phyloP scores from a whole-genome alignment of 805 yeast species.

The Candida mattraensis region DNA sequence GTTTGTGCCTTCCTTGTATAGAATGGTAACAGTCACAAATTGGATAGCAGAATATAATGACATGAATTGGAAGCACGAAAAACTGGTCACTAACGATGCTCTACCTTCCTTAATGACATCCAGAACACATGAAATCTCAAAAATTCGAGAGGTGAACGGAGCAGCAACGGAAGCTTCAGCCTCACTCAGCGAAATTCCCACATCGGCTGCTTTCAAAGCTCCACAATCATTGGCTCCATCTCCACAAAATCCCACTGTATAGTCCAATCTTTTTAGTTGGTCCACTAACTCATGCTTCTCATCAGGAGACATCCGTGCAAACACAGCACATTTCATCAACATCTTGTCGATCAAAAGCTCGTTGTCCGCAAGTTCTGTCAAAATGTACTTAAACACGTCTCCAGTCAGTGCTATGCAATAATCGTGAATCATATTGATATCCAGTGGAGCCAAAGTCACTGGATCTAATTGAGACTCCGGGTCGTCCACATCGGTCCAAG shows the following conservation, averaged over 20 bases:
- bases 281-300: conserved; percentile 96
- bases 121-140: conserved; percentile 90
- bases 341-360: conserved; percentile 48
- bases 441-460: conserved; percentile 54
- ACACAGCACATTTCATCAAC: conserved; percentile 71
- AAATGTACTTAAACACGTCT: conserved; percentile 77
- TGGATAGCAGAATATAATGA: conserved; percentile 96
- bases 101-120: conserved; percentile 93
- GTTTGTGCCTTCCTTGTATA: conserved; percentile 87
- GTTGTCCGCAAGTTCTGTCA: conserved; percentile 51
- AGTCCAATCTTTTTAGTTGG: conserved; percentile 78
- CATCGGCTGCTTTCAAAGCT: conserved; percentile 96
- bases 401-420: conserved; percentile 89
- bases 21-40: conserved; percentile 79
- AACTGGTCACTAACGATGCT: conserved; percentile 90
- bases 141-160: conserved; percentile 88
- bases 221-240: conserved; percentile 99
- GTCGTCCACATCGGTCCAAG: conserved; percentile 72
- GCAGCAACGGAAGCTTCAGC: conserved; percentile 99
- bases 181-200: conserved; percentile 92
- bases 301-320: conserved; percentile 98
- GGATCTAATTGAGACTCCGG: conserved; percentile 60
- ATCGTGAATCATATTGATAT: conserved; percentile 32
- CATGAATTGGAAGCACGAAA: conserved; percentile 97
- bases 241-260: conserved; percentile 96